A percentile compares a stretch with the other conserved stretches of the same genome.
These are phyloP conservation scores for Desmodesmus armatus DNA, from an alignment of 139 green algal species.

Conservation along the genomic window DNA sequence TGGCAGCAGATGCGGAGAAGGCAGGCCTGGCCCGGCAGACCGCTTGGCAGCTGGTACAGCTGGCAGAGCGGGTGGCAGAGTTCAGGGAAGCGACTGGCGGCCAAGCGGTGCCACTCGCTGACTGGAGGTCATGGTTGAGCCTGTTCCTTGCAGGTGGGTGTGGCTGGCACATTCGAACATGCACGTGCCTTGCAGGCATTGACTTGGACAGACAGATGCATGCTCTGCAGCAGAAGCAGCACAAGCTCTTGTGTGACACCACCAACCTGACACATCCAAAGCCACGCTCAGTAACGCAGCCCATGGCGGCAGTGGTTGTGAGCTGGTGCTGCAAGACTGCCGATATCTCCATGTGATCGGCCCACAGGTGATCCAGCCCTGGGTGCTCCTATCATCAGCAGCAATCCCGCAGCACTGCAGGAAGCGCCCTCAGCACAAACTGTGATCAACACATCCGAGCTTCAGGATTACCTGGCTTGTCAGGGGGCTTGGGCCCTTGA, in stretches of 20 bases:
- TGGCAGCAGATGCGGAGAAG: conserved; percentile 55
- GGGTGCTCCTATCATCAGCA: conserved; percentile 45
- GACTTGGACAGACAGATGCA: no score
- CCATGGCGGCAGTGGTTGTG: no score
- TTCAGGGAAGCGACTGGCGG: conserved; percentile 65
- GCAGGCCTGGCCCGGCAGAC: conserved; percentile 49
- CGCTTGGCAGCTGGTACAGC: conserved; percentile 68
- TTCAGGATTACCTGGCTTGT: conserved; percentile 31
- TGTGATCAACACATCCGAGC: conserved; percentile 32
- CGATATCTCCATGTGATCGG: not conserved
- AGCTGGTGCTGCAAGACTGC: not conserved
- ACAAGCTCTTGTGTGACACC: not conserved
- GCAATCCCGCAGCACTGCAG: not conserved
- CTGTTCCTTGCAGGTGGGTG: conserved; percentile 66
- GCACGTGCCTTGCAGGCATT: not conserved
- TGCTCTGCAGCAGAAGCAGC: not conserved
- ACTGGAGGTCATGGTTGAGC: conserved; percentile 71
- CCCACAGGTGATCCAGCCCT: conserved; percentile 57
- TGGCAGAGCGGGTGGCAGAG: conserved; percentile 67
- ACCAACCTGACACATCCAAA: not conserved
- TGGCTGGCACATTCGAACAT: not conserved
- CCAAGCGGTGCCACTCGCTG: conserved; percentile 60
- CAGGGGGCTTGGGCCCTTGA: conserved; percentile 30
- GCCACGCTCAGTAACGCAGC: not conserved
- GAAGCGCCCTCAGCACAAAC: not conserved